Evolutionary conservation across 352 stramenopile species (phyloP).

Genomic region (Phytophthora chlamydospora): DNA sequence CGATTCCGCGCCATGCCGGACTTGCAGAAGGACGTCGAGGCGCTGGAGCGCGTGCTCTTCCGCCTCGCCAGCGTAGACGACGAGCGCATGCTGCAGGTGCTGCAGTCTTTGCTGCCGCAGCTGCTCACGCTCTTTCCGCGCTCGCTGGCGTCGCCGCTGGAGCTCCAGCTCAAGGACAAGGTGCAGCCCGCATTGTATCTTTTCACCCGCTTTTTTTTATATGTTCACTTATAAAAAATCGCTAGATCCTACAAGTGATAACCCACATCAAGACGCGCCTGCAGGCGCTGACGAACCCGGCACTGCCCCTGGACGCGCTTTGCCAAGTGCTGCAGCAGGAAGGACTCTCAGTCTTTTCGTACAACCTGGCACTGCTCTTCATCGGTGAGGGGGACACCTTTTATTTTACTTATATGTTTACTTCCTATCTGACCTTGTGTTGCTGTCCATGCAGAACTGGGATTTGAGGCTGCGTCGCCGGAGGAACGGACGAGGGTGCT

Average conservation of each 20-base stretch:
- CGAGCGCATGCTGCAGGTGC: conserved; percentile 63
- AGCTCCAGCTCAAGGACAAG: conserved; percentile 74
- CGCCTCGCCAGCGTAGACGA: conserved; percentile 73
- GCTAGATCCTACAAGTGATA: conserved; percentile 74
- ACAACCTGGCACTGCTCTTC: conserved; percentile 79
- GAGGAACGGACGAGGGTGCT: conserved; percentile 57
- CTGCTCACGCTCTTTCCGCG: conserved; percentile 67
- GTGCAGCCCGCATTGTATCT: conserved; percentile 23
- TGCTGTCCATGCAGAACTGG: conserved; percentile 53
- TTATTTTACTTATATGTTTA: neutral
- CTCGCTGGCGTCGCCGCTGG: conserved; percentile 37
- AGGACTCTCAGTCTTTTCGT: conserved; percentile 58
- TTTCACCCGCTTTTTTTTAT: neutral
- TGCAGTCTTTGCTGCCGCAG: conserved; percentile 72
- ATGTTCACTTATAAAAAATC: conserved; percentile 4
- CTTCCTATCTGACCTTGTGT: neutral
- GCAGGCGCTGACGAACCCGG: conserved; percentile 49
- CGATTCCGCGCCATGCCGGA: conserved; percentile 28
- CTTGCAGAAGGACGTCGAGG: conserved; percentile 61
- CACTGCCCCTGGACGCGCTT: conserved; percentile 59
- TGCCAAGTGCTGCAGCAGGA: conserved; percentile 44
- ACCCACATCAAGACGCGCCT: conserved; percentile 78
- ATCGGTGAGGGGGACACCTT: conserved; percentile 45
- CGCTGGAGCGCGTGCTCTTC: conserved; percentile 81
- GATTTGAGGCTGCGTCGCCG: conserved; percentile 51